Base-by-base conservation (phyloP, 495 filamentous ascomycete genomes). In the Corynascus novoguineensis region DNA sequence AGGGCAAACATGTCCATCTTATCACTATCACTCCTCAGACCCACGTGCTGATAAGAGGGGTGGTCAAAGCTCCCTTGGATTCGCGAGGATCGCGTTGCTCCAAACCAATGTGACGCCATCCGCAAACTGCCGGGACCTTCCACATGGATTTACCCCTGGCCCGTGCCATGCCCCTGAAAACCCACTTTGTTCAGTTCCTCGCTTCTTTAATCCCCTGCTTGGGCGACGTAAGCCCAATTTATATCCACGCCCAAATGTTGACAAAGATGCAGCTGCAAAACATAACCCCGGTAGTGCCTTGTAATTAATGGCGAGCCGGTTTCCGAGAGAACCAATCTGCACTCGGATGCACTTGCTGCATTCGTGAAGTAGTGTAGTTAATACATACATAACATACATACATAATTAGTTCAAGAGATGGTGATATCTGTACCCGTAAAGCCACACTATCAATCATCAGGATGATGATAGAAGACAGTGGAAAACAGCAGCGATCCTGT, bases 211-310 rank as follows among this genome's bases (percentile, higher is more conserved):
- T 25, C n/a, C 17, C 9, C 50, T 27, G 11, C 37, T 22, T n/a
- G 9, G 50, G 50, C 50, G 50, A 42, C 50, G 50, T 53, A 42
- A 42, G 50, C 50, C 22, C 24, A 35, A 42, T 53, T 24, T 31
- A 31, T 53, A 17, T 21, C 19, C 21, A 10, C 21, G 48, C 11
- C 29, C 48, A 37, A 37, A 50, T 2, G 25, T 42, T 42, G 25
- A 42, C 27, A 38, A 31, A 29, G 9, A 2, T 31, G 50, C 37
- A 41, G 37, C 22, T 1, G n/a, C 21, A 11, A 4, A 10, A 27
- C 12, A 25, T 7, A 0, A 1, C 0, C 14, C 14, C 32, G 34
- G 50, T 41, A 32, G 35, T 31, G 37, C n/a, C 4, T 5, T 12
- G n/a, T 2, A 42, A 42, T 42, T 22, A 15, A 42, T 21, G 17